Base-by-base conservation (phyloP, 2,329 filamentous ascomycete species). In the Arthrobotrys conoides region DNA sequence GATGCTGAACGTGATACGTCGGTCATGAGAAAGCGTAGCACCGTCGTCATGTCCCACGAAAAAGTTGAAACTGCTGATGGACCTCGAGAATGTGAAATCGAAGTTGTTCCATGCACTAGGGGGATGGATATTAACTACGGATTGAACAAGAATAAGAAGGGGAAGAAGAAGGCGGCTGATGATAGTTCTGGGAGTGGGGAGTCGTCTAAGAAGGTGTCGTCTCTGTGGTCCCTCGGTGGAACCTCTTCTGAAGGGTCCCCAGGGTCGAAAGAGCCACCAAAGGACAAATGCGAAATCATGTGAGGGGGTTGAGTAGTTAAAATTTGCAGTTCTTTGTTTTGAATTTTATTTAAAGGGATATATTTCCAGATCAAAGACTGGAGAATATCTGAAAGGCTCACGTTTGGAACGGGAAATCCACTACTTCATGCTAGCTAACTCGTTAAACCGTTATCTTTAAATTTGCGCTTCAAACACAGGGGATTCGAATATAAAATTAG, bases 41-140 rank as follows among this genome's bases (percentile, higher is more conserved):
- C 0, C 9, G 22, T 27, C 1, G 38, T 36, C 18, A n/a, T 49
- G 8, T 24, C 5, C 5, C 20, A 66, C 18, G 33, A 66, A 30
- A 30, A n/a, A 5, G 27, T 71, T 24, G 51, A n/a, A 9, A 71
- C 68, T 3, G 20, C 6, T 16, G 57, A 65, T 30, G 68, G 68
- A 18, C 46, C 33, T 18, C 41, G 53, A 6, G 48, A 66, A 22
- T 30, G 51, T 20, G 59, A 72, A 18, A 49, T 72, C n/a, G 69
- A 72, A 27, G 61, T 44, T 12, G 69, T 66, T 3, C 36, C 68
- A 2, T 70, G 49, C 18, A 57, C 18, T 24, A 18, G 59, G 3
- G 59, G 59, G 2, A 44, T 12, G 24, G 36, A 46, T 12, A 27
- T 46, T n/a, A 64, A 46, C 20, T 16, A 27, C 4, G 59, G 38